Percentiles rank a stretch among this genome's conserved stretches.
Evolutionary conservation across 805 yeast species (phyloP).

Genomic region (Lipomyces sp.): DNA sequence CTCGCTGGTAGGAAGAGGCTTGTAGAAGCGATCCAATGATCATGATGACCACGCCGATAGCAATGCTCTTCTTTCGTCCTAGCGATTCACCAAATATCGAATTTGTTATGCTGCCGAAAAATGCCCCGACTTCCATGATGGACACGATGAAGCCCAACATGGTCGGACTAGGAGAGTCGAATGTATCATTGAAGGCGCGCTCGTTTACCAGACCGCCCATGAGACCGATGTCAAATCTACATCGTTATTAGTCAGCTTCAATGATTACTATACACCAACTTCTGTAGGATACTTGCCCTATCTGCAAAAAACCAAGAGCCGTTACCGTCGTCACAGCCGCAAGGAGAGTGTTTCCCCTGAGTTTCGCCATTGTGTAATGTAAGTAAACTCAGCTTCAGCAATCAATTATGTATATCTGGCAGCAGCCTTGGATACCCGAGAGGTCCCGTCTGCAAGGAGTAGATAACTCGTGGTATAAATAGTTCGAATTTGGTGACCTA

Average conservation of each 20-base stretch:
- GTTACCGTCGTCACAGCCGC: not conserved
- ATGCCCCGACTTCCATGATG: slow-evolving; percentile 69
- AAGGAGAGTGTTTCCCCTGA: not conserved
- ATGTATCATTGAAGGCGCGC: slow-evolving; percentile 45
- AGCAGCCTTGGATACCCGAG: too few species aligned
- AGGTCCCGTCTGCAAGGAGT: too few species aligned
- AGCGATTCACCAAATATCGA: slow-evolving; percentile 7
- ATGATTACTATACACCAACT: not conserved
- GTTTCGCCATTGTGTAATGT: too few species aligned
- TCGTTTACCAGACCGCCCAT: slow-evolving; percentile 77
- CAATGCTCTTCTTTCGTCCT: slow-evolving; percentile 12
- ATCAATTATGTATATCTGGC: too few species aligned
- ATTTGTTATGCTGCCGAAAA: slow-evolving; percentile 52
- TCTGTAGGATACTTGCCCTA: not conserved
- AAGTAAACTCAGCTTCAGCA: too few species aligned
- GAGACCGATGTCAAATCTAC: slow-evolving; percentile 45
- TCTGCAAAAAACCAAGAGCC: not conserved
- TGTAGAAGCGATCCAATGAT: slow-evolving; percentile 55
- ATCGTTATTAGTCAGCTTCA: not conserved
- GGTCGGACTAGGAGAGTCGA: slow-evolving; percentile 37
- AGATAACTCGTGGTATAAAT: too few species aligned
- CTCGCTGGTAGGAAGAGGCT: slow-evolving; percentile 59
- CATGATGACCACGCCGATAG: slow-evolving; percentile 1
- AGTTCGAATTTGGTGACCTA: too few species aligned
- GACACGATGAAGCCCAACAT: slow-evolving; percentile 45